Base-by-base conservation (phyloP, 768 basidiomycete genomes). In the Boletus barrowsii region DNA sequence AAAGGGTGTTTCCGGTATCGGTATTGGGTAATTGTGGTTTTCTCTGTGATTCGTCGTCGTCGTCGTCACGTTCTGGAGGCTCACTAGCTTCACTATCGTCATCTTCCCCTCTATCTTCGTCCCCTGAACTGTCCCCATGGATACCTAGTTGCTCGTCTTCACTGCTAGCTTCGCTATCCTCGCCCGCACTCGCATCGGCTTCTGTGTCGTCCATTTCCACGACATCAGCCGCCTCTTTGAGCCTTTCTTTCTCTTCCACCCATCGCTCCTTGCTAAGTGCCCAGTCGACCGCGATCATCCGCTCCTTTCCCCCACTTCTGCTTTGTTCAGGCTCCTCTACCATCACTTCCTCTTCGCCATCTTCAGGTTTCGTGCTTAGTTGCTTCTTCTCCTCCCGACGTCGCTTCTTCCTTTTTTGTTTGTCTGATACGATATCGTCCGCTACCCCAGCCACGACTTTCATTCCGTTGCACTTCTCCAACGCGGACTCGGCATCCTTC, bases 201-300 rank as follows among this genome's bases (percentile, higher is more conserved):
- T 61, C 61, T 3, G 68, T 70, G 44, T 68, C 72, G 29, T 58
- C 54, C 58, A 70, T 76, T 36, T 71, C 64, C 30, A 53, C 72
- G 9, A 68, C 73, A 11, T 62, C 60, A 17, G 53, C 63, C 11
- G 63, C 65, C 37, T 65, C 67, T 33, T 73, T 75, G 50, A 79
- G 54, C 67, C 85, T 83, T 42, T 79, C 80, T 70, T 84, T 83
- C 61, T 86, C 88, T 67, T 88, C 85, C 68, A 91, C 80, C 91
- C 92, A 97, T 71, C 85, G 88, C 45, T 90, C 88, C 73, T 97
- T 96, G 68, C 93, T 92, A 67, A 98, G 70, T 4, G 94, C 96
- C 92, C 93, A 98, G 74, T 98, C 95, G 26, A 98, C 96, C 8
- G 93, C 93, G 37, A 96, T 90, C 15, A 83, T 74, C 49, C 93